Evolutionary conservation across 2,329 filamentous ascomycete genomes (phyloP), one percentile per base, ranked within the genome.

Genomic region (Teratosphaeria viscida): DNA sequence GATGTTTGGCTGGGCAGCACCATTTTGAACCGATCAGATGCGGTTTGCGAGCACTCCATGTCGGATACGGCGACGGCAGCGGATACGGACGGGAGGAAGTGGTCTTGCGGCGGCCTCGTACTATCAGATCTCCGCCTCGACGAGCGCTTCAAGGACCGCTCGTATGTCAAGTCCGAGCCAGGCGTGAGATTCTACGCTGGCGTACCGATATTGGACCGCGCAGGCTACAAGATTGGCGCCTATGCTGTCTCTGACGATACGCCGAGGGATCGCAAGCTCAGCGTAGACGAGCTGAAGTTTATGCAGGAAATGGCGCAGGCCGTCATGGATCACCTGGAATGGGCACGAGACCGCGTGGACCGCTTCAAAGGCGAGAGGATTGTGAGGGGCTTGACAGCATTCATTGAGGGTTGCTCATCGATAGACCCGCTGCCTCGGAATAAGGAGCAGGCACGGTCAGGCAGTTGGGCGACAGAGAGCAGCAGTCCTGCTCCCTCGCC

Each of bases 251-350:
- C 70, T 23, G 69, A 73, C 55, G 64, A 67, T 23, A 62, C 58
- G 35, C 55, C 66, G 1, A 65, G 70, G 12, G 54, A 60, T 16
- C n/a, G 56, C 16, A 62, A 64, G 7, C 56, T 72, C 23, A 67
- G 62, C 4, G 58, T 60, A 6, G 61, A 63, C 3, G 63, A 68
- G 29, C 43, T 63, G 39, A 57, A 55, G 16, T 70, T 68, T 62
- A 66, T 74, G 47, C 65, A 66, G 49, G 66, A 66, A 29, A 72
- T 72, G 60, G 68, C 70, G 10, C 61, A 65, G 19, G 70, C 71
- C 23, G 66, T 73, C 0, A 71, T 73, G 61, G 62, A 66, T 35
- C 71, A 74, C 60, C 59, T 73, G 43, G 72, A 74, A 52, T 69
- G 69, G 65, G 61, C 68, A 26, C 67, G 69, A 55, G 72, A 73